Conservation (phyloP, 305 asterid species). For the Fraxinus xanthoxyloides region DNA sequence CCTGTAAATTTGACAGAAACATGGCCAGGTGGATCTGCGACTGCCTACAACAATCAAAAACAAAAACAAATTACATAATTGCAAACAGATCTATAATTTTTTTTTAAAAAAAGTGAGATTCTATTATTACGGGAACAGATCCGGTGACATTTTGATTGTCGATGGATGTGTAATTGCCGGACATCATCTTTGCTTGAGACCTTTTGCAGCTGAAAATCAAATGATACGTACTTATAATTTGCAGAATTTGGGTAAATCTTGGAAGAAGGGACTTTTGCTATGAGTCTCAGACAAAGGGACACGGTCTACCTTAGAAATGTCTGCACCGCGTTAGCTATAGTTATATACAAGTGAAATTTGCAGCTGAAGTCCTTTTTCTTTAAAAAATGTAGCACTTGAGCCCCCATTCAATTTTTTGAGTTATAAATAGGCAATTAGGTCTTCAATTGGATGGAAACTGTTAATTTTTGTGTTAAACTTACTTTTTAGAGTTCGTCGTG, state of each 20-base stretch:
- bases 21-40: conserved; percentile 63
- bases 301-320: conserved; percentile 10
- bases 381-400: too few species aligned
- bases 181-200: conserved; percentile 71
- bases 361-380: too few species aligned
- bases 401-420: too few species aligned
- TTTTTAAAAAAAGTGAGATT: background rate
- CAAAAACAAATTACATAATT: background rate
- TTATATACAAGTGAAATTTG: background rate
- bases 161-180: conserved; percentile 79
- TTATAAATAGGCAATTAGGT: too few species aligned
- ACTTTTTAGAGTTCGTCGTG: too few species aligned
- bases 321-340: background rate
- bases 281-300: background rate
- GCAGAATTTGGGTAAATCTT: background rate
- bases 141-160: conserved; percentile 81
- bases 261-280: background rate
- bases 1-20: conserved; percentile 80
- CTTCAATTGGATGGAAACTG: too few species aligned
- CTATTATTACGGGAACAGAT: conserved; percentile 73
- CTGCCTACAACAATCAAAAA: conserved; percentile 52
- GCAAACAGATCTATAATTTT: conserved; percentile 16
- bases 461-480: too few species aligned
- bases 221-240: background rate
- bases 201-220: background rate